Conservation (phyloP, 441 rosid genomes). For the Arabidopsis hybrid region DNA sequence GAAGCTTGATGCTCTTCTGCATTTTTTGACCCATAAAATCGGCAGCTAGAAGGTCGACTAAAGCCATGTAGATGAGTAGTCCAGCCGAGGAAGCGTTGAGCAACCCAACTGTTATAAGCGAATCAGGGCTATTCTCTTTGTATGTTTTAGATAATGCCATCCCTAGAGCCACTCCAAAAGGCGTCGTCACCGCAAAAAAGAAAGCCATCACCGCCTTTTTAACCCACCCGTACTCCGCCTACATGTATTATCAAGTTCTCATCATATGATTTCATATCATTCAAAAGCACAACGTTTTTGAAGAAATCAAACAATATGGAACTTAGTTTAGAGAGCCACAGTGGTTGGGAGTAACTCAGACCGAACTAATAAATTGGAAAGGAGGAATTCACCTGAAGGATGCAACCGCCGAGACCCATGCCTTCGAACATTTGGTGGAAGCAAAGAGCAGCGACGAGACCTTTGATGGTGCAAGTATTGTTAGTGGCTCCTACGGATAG, state of each 20-base stretch:
- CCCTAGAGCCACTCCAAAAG: constrained; percentile 35
- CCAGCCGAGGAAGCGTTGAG: constrained; percentile 41
- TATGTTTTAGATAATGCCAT: constrained; percentile 38
- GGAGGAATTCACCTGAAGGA: constrained; percentile 44
- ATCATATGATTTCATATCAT: not conserved
- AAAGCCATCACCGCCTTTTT: constrained; percentile 42
- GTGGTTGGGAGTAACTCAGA: not conserved
- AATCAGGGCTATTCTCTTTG: constrained; percentile 38
- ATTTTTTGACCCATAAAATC: constrained; percentile 45
- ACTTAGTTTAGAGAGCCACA: not conserved
- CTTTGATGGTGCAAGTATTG: constrained; percentile 59
- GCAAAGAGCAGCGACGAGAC: constrained; percentile 70
- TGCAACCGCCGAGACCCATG: constrained; percentile 78
- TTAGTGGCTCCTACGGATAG: constrained; percentile 57
- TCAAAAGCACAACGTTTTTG: not conserved
- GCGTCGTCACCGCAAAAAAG: constrained; percentile 40
- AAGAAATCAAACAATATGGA: not conserved
- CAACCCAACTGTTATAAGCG: constrained; percentile 36
- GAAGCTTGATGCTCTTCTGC: constrained; percentile 41
- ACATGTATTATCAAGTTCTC: not conserved
- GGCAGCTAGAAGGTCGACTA: constrained; percentile 39
- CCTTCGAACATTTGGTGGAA: constrained; percentile 87
- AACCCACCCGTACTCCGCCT: constrained; percentile 37
- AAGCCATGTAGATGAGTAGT: constrained; percentile 44
- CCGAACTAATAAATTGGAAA: not conserved